Evolutionary conservation across 805 yeast species (phyloP).

Genomic region (Wickerhamiella bombiphila): DNA sequence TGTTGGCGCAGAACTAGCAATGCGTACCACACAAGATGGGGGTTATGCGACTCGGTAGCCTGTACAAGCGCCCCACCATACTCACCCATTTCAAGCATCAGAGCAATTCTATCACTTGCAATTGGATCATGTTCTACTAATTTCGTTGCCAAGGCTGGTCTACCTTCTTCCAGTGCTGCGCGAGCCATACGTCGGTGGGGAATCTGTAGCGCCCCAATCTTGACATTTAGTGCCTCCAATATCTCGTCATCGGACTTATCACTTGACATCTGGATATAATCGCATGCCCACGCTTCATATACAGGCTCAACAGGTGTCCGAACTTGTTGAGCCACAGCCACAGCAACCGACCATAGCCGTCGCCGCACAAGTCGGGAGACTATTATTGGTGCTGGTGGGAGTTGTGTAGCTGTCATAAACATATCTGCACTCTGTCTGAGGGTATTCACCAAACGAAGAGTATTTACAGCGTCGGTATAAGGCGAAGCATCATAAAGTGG

Average conservation of each 20-base stretch:
- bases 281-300: slow-evolving; percentile 68
- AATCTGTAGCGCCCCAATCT: slow-evolving; percentile 32
- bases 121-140: slow-evolving; percentile 56
- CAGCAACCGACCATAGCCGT: slow-evolving; percentile 44
- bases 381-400: slow-evolving; percentile 40
- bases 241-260: slow-evolving; percentile 46
- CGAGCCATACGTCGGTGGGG: slow-evolving; percentile 46
- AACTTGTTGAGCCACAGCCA: slow-evolving; percentile 42
- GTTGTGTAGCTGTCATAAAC: slow-evolving; percentile 47
- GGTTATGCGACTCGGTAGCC: slow-evolving; percentile 45
- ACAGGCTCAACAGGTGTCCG: slow-evolving; percentile 36
- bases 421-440: slow-evolving; percentile 34
- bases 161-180: slow-evolving; percentile 69
- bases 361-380: slow-evolving; percentile 45
- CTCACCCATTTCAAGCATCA: slow-evolving; percentile 58
- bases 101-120: slow-evolving; percentile 43
- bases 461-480: slow-evolving; percentile 49
- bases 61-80: slow-evolving; percentile 52
- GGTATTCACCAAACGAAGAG: slow-evolving; percentile 53
- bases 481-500: slow-evolving; percentile 38
- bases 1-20: slow-evolving; percentile 40
- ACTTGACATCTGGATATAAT: slow-evolving; percentile 36
- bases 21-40: slow-evolving; percentile 45
- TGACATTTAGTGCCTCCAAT: slow-evolving; percentile 33
- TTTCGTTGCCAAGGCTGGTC: slow-evolving; percentile 49